Evolutionary conservation across 306 rosid species (phyloP).

Genomic region (Inga leiocalycina): DNA sequence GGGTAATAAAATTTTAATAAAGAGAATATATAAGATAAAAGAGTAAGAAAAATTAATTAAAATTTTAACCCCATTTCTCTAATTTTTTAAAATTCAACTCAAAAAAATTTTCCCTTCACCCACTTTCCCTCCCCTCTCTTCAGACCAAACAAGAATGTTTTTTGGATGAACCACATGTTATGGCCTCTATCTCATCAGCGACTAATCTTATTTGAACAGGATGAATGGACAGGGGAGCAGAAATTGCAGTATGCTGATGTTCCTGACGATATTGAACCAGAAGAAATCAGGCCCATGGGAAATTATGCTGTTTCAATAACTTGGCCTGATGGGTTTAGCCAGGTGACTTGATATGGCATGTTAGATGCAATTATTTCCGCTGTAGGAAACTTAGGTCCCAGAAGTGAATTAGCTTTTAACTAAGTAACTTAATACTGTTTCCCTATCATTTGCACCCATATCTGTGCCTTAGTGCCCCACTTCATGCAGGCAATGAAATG

Average conservation of each 20-base stretch:
- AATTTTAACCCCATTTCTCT: too few relatives aligned
- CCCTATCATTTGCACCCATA: neutral
- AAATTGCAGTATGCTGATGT: conserved; percentile 80
- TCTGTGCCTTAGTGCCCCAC: neutral
- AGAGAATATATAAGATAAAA: too few relatives aligned
- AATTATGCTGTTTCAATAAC: conserved; percentile 91
- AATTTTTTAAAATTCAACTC: too few relatives aligned
- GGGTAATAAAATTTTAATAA: too few relatives aligned
- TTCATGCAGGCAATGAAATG: neutral
- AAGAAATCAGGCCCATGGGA: conserved; percentile 94
- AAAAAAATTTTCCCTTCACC: too few relatives aligned
- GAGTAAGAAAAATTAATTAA: too few relatives aligned
- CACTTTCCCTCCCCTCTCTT: too few relatives aligned
- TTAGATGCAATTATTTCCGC: conserved; percentile 1
- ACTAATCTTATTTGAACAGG: conserved; percentile 55
- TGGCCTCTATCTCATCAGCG: conserved; percentile 30
- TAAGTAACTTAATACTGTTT: neutral
- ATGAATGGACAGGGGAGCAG: conserved; percentile 97
- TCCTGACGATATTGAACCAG: conserved; percentile 88
- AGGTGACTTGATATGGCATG: conserved; percentile 53
- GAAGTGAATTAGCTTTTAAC: neutral
- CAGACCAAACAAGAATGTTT: neutral
- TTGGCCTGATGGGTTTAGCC: conserved; percentile 94
- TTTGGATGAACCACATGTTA: neutral
- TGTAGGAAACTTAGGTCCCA: neutral